Conservation (phyloP, 2,329 filamentous ascomycete species). For the Colletotrichum theobromicola region DNA sequence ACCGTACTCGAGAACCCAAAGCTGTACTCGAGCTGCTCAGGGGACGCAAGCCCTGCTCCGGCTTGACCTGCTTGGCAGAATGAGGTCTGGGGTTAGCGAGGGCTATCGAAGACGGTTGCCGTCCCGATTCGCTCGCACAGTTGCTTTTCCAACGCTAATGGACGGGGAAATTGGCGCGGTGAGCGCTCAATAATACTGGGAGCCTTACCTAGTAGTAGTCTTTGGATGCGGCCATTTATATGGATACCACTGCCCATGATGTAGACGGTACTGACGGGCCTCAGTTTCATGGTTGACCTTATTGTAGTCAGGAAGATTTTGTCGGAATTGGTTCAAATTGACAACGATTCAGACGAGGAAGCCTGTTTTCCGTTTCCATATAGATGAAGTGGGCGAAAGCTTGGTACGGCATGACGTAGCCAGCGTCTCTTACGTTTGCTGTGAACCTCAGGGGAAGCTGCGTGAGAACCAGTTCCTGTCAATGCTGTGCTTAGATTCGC, state of each 20-base stretch:
- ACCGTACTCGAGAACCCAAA: background rate
- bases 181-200: background rate
- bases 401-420: background rate
- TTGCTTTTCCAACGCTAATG: background rate
- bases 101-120: background rate
- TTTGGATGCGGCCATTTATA: background rate
- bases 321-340: background rate
- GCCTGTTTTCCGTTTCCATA: background rate
- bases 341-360: background rate
- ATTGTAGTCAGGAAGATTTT: background rate
- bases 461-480: background rate
- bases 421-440: background rate
- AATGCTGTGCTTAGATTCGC: fast-evolving
- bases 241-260: no score
- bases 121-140: background rate
- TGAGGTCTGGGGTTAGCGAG: background rate
- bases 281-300: background rate
- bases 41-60: background rate
- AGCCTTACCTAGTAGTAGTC: background rate
- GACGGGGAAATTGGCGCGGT: background rate
- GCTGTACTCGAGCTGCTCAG: background rate
- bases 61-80: background rate
- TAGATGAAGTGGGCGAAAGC: background rate
- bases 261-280: background rate
- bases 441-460: background rate